A percentile compares a stretch with the other conserved stretches of the same genome.
Evolutionary conservation across 2,329 filamentous ascomycete species (phyloP).

Genomic region (Amauroascus verrucosus): DNA sequence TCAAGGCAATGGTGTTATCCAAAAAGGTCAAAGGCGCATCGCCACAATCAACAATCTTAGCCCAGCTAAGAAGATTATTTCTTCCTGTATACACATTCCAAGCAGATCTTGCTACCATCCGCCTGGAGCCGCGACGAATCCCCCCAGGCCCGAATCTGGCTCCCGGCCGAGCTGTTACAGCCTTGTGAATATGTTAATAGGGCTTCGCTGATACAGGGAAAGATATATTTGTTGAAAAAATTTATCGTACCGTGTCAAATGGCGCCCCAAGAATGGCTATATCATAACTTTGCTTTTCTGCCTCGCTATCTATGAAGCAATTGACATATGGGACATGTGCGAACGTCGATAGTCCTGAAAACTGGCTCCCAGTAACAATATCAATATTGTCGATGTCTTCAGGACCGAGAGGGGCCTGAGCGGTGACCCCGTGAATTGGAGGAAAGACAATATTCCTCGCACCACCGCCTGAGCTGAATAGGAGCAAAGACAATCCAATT

Average conservation of each 20-base stretch:
- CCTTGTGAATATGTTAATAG: slow-evolving; percentile 15
- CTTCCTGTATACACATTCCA: slow-evolving; percentile 72
- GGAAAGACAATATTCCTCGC: slow-evolving; percentile 11
- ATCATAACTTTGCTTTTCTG: slow-evolving; percentile 52
- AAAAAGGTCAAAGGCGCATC: slow-evolving; percentile 80
- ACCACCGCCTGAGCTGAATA: background rate
- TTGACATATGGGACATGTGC: slow-evolving; percentile 60
- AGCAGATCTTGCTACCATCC: slow-evolving; percentile 67
- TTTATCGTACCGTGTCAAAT: slow-evolving; percentile 51
- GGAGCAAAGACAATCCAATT: background rate
- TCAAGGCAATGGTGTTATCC: slow-evolving; percentile 69
- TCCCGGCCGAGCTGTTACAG: slow-evolving; percentile 57
- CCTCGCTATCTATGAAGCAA: slow-evolving; percentile 48
- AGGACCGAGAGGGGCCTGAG: background rate
- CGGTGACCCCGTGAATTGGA: background rate
- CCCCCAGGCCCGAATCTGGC: slow-evolving; percentile 78
- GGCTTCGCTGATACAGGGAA: slow-evolving; percentile 23
- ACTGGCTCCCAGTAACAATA: slow-evolving; percentile 41
- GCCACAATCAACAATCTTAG: slow-evolving; percentile 72
- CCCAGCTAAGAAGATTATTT: slow-evolving; percentile 73
- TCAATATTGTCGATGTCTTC: slow-evolving; percentile 28
- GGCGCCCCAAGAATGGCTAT: slow-evolving; percentile 63
- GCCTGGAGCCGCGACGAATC: slow-evolving; percentile 70
- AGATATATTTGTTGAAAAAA: slow-evolving; percentile 13
- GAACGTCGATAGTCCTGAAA: slow-evolving; percentile 64